Evolutionary conservation across 768 basidiomycete genomes (phyloP), one percentile per base, ranked within the genome.

Genomic region (Auriscalpium vulgare): DNA sequence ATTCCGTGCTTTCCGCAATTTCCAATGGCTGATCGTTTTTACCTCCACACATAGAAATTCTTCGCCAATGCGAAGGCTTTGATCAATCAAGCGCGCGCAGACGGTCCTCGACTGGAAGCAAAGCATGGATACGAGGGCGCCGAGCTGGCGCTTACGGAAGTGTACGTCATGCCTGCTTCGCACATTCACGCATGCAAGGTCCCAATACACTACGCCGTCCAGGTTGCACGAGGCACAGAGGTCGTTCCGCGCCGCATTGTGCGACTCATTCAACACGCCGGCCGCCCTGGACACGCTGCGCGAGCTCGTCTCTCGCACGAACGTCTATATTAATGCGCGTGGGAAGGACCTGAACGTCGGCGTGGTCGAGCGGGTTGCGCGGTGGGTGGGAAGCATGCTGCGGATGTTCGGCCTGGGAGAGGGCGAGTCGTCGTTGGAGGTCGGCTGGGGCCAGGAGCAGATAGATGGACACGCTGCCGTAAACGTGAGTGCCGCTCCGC

Each of bases 251-350:
- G 76, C 73, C 11, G 90, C 94, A 0, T 83, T 99, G 48, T 95
- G 89, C 71, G 95, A 99, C 69, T 97, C 95, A 0, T 97, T 98
- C 78, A 95, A 98, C 68, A 98, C 97, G 0, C 92, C 94, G 2
- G 78, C 74, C 16, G 95, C 93, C 0, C 70, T 98, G 21, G 78
- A 81, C 62, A 73, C 83, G 55, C 72, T 98, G 16, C 79, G 88
- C 11, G 87, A 94, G 57, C 75, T 98, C 38, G 83, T 97, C 47
- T 88, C 89, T 4, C 78, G 81, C 47, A 84, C 89, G 8, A 97
- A 97, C 69, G 76, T 92, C 36, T 99, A 98, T 73, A 83, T 98
- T 63, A 88, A 83, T 54, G 65, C 79, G 36, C 81, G 80, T 40
- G 78, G 79, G 37, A 81, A 77, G 62, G 71, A 74, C 34, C 67